phyloP scores from a whole-genome alignment of 2,329 filamentous ascomycete species.

The Pseudogymnoascus sp. region DNA sequence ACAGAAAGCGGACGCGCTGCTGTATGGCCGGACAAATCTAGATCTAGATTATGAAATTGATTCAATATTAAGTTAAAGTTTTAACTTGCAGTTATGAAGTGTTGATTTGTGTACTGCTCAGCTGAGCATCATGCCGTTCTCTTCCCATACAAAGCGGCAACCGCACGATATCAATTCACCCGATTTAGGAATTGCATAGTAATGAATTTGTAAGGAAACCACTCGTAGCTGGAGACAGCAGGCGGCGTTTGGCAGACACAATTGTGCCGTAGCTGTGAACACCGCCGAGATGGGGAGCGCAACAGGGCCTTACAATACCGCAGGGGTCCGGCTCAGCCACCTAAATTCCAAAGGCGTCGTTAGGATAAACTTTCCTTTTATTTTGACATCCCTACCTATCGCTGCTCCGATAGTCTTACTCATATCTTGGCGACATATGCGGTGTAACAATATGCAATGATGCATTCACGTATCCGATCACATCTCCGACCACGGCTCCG shows the following conservation, averaged over 20 bases:
- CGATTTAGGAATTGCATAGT: not conserved
- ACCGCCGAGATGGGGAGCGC: not conserved
- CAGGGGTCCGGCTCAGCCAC: too few relatives aligned
- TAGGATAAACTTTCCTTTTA: not conserved
- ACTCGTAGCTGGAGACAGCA: not conserved
- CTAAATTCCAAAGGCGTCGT: not conserved
- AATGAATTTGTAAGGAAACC: not conserved
- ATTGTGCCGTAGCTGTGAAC: not conserved
- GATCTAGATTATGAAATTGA: not conserved
- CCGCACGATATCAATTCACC: not conserved
- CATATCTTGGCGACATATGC: not conserved
- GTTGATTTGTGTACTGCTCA: not conserved
- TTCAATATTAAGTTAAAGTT: not conserved
- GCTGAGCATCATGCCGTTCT: not conserved
- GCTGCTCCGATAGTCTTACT: not conserved
- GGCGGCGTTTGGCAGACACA: not conserved
- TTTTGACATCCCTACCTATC: not conserved
- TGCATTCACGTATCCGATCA: not conserved
- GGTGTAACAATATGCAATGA: not conserved
- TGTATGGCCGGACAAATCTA: conserved; percentile 7
- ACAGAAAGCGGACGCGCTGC: conserved; percentile 4
- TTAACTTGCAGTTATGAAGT: not conserved
- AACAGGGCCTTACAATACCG: not conserved
- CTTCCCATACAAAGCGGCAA: too few relatives aligned
- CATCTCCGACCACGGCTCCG: too few relatives aligned